These are phyloP conservation scores for Gracilaria gracilis DNA, from an alignment of 23 red algal genomes.

Conservation along the genomic window DNA sequence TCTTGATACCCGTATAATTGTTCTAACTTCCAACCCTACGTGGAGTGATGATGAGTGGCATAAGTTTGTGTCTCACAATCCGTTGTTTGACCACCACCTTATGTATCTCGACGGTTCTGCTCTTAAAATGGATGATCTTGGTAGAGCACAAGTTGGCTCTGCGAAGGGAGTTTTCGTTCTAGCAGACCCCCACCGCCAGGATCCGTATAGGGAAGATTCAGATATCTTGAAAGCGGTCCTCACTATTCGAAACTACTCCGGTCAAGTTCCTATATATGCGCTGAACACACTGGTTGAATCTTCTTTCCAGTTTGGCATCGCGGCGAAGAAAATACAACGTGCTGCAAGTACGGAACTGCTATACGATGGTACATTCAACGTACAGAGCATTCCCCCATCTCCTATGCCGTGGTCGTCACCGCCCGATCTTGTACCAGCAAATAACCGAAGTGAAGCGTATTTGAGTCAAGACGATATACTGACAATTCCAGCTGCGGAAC, in stretches of 20 bases:
- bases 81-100: slow-evolving; percentile 70
- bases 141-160: slow-evolving; percentile 58
- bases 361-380: background rate
- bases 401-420: slow-evolving; percentile 16
- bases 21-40: slow-evolving; percentile 58
- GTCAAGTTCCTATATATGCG: slow-evolving; percentile 80
- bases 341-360: background rate
- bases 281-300: slow-evolving; percentile 72
- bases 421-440: background rate
- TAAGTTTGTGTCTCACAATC: slow-evolving; percentile 63
- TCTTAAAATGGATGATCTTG: slow-evolving; percentile 61
- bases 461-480: slow-evolving; percentile 5
- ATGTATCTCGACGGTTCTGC: slow-evolving; percentile 78
- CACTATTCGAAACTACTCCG: slow-evolving; percentile 75
- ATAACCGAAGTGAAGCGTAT: slow-evolving; percentile 2
- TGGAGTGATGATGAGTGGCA: slow-evolving; percentile 82
- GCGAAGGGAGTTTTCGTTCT: slow-evolving; percentile 82
- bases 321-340: slow-evolving; percentile 57
- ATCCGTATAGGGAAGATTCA: slow-evolving; percentile 80
- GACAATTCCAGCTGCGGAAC: background rate
- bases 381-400: slow-evolving; percentile 5
- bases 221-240: slow-evolving; percentile 80
- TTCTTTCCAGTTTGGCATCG: slow-evolving; percentile 84
- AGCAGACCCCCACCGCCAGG: slow-evolving; percentile 55
- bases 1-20: slow-evolving; percentile 68